Evolutionary conservation across 768 basidiomycete genomes (phyloP), one percentile per base, ranked within the genome.

Genomic region (Phlegmacium glaucopus): DNA sequence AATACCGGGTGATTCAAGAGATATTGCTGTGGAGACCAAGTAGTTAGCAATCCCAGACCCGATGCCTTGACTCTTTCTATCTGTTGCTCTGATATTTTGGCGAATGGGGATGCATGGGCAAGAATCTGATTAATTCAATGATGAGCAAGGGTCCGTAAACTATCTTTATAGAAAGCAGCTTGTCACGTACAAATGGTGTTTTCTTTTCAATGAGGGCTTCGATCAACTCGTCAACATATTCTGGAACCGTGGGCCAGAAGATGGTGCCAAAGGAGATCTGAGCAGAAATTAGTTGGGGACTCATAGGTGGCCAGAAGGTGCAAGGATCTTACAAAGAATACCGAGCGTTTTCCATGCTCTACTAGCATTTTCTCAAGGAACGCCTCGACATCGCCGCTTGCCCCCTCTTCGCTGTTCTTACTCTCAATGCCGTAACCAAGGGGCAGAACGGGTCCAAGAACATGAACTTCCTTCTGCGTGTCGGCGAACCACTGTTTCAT

Each of bases 1-100:
- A 43, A 4, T 28, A 51, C 50, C 2, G 37, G 42, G 32, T 51
- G 50, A 22, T 47, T 40, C 9, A 50, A 28, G 40, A 50, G 45
- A 11, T 34, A 50, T 18, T 45, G 49, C 5, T 22, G 22, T 5
- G 22, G 22, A 5, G 22, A 22, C 22, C 22, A 22, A 3, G 5
- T 22, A 22, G 22, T 22, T 22, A 22, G 22, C 22, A 45, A n/a
- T 2, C 49, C 49, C n/a, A 50, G 35, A 9, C 34, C 43, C 7
- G 49, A 50, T 10, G 30, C 11, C 16, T 41, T 30, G 7, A 50
- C 28, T 15, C 39, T 45, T 10, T 45, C 8, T 2, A 16, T 17
- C 13, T 45, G 16, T 15, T 11, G 44, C 11, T 45, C 44, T 2
- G 49, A 50, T 15, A 50, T 15, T 27, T 40, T 40, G 12, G 49